Conservation (phyloP, 2,329 filamentous ascomycete species). For the Pseudonectria buxi region DNA sequence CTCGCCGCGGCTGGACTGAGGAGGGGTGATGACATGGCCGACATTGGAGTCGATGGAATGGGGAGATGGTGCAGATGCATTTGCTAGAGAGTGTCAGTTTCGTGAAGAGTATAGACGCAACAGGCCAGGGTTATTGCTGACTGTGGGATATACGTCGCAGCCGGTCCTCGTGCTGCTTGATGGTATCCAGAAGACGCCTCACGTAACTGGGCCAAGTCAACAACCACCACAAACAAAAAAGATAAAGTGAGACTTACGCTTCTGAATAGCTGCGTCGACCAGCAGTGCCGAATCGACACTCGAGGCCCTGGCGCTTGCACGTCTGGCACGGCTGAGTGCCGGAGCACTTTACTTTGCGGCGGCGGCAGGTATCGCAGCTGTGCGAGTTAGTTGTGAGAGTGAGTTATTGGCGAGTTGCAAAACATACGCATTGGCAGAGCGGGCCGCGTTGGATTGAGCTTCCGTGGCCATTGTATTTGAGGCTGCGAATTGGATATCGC, state of each 20-base stretch:
- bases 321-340: conserved; percentile 19
- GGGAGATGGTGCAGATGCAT: not conserved
- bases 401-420: too few species aligned
- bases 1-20: not conserved
- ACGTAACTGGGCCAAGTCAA: conserved; percentile 10
- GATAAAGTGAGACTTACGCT: conserved; percentile 6
- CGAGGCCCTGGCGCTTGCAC: conserved; percentile 16
- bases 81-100: not conserved
- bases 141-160: not conserved
- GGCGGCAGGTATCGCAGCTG: conserved; percentile 19
- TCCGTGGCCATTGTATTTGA: too few species aligned
- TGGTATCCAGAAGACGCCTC: conserved; percentile 13
- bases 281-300: conserved; percentile 18
- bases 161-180: conserved; percentile 12
- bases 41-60: not conserved
- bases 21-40: not conserved
- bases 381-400: too few species aligned
- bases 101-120: too few species aligned
- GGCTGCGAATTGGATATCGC: too few species aligned
- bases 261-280: conserved; percentile 17
- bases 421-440: too few species aligned
- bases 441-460: too few species aligned
- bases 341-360: conserved; percentile 24
- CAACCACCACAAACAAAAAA: not conserved
- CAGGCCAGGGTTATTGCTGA: not conserved